A percentile compares a stretch with the other conserved stretches of the same genome.
phyloP scores from a whole-genome alignment of 352 stramenopile genomes.

The Phytophthora pini region DNA sequence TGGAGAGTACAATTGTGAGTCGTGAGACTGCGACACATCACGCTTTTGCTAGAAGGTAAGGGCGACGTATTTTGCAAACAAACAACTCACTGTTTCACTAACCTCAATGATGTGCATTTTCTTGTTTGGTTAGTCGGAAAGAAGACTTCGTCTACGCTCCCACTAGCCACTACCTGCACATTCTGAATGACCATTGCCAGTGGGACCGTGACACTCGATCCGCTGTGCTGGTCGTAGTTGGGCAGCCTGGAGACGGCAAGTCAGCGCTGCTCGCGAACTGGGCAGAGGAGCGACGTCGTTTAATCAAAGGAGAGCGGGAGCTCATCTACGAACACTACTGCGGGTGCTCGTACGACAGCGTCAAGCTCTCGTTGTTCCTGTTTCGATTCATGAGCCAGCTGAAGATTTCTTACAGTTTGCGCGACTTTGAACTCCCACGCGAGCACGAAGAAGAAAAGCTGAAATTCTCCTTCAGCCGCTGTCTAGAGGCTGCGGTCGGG shows the following conservation, averaged over 20 bases:
- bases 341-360: slow-evolving; percentile 85
- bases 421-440: slow-evolving; percentile 79
- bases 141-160: slow-evolving; percentile 73
- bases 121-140: slow-evolving; percentile 48
- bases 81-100: background rate
- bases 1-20: slow-evolving; percentile 77
- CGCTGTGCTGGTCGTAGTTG: slow-evolving; percentile 66
- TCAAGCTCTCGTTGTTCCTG: slow-evolving; percentile 84
- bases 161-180: slow-evolving; percentile 63
- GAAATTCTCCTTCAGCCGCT: slow-evolving; percentile 84
- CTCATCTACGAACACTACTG: slow-evolving; percentile 86
- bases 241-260: slow-evolving; percentile 73
- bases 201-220: slow-evolving; percentile 42
- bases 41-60: slow-evolving; percentile 72
- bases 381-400: slow-evolving; percentile 86
- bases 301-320: slow-evolving; percentile 45
- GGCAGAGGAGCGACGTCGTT: slow-evolving; percentile 53
- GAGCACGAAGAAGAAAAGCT: slow-evolving; percentile 89
- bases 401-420: slow-evolving; percentile 71
- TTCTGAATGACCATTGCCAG: slow-evolving; percentile 80
- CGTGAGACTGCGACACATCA: slow-evolving; percentile 76
- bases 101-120: background rate
- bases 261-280: slow-evolving; percentile 82
- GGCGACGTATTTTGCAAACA: background rate
- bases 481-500: slow-evolving; percentile 72